Base-by-base conservation (phyloP, 495 filamentous ascomycete species). In the Hyaloscypha variabilis region DNA sequence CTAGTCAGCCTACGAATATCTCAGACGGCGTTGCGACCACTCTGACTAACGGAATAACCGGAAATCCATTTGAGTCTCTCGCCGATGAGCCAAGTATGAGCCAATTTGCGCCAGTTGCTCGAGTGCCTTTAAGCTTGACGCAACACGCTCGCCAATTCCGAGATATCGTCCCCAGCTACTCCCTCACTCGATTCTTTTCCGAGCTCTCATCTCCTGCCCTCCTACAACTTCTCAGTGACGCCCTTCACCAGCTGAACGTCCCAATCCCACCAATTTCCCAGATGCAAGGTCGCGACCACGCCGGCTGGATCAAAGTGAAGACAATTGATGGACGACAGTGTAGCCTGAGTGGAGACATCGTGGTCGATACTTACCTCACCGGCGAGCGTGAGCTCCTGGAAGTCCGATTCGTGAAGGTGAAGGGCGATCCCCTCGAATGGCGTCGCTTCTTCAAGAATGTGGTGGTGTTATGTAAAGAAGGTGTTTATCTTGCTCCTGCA, bases 361-460 rank as follows among this genome's bases (percentile, higher is more conserved):
- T 93, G 17, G 85, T 97, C 25, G 92, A 96, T 72, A 85, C 81
- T 73, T 85, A 91, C 58, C 60, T 71, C 36, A 78, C 76, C 14
- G 70, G 68, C 2, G 76, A 77, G 21, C 77, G 75, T 60, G 84
- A 86, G 71, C 71, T 97, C 60, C 81, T 94, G 53, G 93, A 97
- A 77, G 90, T 97, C 13, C 82, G 92, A 63, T 98, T 99, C 75
- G 84, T 96, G 67, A 99, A 99, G 77, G 84, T 89, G 46, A 96
- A 96, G 78, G 95, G 96, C 14, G 95, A 99, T 81, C 96, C 96
- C 13, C 76, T 99, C 31, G 95, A 97, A 82, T 99, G 95, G 95
- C 83, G 95, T 62, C 83, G 95, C 58, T 94, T 99, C 73, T 99
- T 99, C 82, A 99, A 97, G 78, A 91, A 90, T 75, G 87, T 97